Conservation (phyloP, 2,329 filamentous ascomycete genomes). For the Ascosphaera acerosa region DNA sequence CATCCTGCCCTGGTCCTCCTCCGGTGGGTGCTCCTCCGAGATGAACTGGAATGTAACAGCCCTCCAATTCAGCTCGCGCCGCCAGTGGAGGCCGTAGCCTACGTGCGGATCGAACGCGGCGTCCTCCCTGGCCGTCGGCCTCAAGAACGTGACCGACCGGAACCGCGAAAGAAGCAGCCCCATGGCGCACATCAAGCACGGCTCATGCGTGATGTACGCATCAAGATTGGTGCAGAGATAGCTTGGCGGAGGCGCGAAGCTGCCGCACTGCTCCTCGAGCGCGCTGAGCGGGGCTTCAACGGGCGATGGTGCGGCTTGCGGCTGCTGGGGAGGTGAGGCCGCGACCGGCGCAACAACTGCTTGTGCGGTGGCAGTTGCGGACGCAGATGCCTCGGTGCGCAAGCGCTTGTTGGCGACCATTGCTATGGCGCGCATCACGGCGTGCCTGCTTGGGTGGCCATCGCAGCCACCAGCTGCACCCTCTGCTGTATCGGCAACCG, state of each 20-base stretch:
- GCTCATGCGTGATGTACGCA: conserved; percentile 85
- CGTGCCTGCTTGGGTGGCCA: conserved; percentile 21
- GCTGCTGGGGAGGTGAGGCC: not conserved
- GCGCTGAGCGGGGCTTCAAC: conserved; percentile 7
- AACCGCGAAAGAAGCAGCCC: conserved; percentile 85
- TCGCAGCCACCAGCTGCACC: conserved; percentile 7
- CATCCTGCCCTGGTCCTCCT: too few species aligned
- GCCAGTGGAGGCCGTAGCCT: conserved; percentile 38
- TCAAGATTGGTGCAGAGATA: conserved; percentile 89
- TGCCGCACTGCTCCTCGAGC: conserved; percentile 20
- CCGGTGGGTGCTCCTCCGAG: too few species aligned
- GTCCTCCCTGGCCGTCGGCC: conserved; percentile 19
- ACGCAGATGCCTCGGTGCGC: conserved; percentile 3
- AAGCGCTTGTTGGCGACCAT: conserved; percentile 19
- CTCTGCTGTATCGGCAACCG: not conserved
- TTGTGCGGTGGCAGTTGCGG: not conserved
- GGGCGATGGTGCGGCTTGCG: conserved; percentile 5
- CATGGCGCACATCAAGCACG: conserved; percentile 93
- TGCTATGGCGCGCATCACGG: conserved; percentile 20
- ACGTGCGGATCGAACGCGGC: conserved; percentile 6
- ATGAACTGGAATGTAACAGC: conserved; percentile 23
- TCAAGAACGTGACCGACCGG: conserved; percentile 49
- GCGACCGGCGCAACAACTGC: not conserved
- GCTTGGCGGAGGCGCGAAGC: conserved; percentile 42
- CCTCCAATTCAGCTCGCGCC: conserved; percentile 28